A percentile compares a stretch with the other conserved stretches of the same genome.
Evolutionary conservation across 331 rosid genomes (phyloP).

Genomic region (Quercus tomentella): DNA sequence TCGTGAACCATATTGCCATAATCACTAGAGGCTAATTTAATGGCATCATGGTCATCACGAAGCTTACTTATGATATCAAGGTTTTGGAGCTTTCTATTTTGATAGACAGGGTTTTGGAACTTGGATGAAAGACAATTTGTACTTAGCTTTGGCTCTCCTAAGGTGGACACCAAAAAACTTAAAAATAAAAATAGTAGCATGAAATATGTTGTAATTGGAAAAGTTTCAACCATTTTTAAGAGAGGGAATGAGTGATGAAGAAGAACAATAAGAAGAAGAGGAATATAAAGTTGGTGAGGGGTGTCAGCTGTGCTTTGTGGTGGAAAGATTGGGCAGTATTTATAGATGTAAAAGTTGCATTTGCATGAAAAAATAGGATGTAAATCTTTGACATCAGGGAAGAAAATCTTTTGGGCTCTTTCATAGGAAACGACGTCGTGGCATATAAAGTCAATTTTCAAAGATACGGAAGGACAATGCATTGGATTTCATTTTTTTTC

Average conservation of each 20-base stretch:
- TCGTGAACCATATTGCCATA: slow-evolving; percentile 56
- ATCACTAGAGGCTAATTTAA: slow-evolving; percentile 51
- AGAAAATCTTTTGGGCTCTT: neutral
- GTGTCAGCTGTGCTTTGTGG: neutral
- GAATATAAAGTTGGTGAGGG: neutral
- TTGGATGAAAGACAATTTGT: slow-evolving; percentile 18
- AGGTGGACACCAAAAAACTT: slow-evolving; percentile 36
- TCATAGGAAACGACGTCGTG: slow-evolving; percentile 30
- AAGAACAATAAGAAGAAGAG: neutral
- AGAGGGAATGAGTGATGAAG: neutral
- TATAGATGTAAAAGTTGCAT: slow-evolving; percentile 37
- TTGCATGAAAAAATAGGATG: neutral
- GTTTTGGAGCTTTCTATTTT: neutral
- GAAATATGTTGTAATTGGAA: slow-evolving; percentile 25
- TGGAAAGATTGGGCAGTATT: slow-evolving; percentile 2
- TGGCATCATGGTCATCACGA: slow-evolving; percentile 42
- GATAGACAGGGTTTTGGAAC: neutral
- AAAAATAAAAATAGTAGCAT: slow-evolving; percentile 28
- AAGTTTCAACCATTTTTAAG: slow-evolving; percentile 38
- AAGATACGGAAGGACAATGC: slow-evolving; percentile 44
- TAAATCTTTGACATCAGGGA: neutral
- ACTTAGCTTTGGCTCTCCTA: slow-evolving; percentile 38
- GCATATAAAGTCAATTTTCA: slow-evolving; percentile 17
- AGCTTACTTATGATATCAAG: slow-evolving; percentile 23
- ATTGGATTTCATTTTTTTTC: slow-evolving; percentile 11